A percentile compares a stretch with the other conserved stretches of the same genome.
Evolutionary conservation across 2,329 filamentous ascomycete genomes (phyloP).

Genomic region (Akanthomyces uredinophilus): DNA sequence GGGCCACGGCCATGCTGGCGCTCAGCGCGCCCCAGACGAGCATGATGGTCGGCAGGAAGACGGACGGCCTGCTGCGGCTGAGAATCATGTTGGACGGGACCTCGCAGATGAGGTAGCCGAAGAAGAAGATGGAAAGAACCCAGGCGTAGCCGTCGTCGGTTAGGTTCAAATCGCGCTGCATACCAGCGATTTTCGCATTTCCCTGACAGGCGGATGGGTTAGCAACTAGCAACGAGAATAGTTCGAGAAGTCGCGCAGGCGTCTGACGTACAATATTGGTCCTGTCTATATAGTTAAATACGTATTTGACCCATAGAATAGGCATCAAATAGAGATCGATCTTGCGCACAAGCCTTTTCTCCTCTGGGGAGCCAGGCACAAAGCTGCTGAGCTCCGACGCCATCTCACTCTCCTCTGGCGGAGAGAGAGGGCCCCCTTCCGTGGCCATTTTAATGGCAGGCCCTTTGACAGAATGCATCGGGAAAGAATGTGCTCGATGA

Average conservation of each 20-base stretch:
- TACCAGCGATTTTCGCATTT: constrained; percentile 52
- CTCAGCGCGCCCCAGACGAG: constrained; percentile 50
- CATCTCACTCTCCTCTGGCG: constrained; percentile 19
- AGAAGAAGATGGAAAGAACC: constrained; percentile 53
- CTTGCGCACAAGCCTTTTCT: constrained; percentile 24
- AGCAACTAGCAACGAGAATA: constrained; percentile 26
- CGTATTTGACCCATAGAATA: constrained; percentile 49
- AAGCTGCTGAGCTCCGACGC: constrained; percentile 24
- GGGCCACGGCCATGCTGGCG: constrained; percentile 49
- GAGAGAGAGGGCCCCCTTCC: neutral
- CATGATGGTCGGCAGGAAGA: constrained; percentile 49
- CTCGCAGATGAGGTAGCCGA: constrained; percentile 51
- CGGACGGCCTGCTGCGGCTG: constrained; percentile 46
- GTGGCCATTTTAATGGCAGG: neutral
- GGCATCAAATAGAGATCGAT: constrained; percentile 37
- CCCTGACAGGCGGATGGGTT: constrained; percentile 63
- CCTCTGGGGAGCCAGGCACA: constrained; percentile 21
- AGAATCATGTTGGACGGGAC: constrained; percentile 52
- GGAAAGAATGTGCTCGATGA: too few relatives aligned
- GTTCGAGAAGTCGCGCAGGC: constrained; percentile 27
- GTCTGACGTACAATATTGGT: constrained; percentile 24
- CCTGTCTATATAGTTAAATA: constrained; percentile 26
- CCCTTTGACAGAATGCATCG: neutral
- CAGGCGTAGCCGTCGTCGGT: constrained; percentile 47
- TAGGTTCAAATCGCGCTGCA: constrained; percentile 44